Conservation (phyloP, 148 eudicot species). For the Arctostaphylos glauca region DNA sequence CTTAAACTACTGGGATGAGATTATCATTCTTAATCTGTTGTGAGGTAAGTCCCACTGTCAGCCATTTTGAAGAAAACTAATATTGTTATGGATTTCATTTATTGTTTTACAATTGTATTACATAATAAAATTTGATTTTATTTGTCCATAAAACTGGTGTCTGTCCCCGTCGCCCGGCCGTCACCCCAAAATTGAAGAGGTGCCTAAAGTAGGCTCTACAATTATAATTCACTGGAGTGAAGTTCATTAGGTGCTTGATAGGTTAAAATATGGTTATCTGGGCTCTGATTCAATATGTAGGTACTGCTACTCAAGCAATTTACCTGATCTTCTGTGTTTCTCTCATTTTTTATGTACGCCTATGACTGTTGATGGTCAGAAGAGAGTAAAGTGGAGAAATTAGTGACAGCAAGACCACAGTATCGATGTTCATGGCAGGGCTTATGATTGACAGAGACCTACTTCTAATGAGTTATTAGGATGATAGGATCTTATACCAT, state of each 20-base stretch:
- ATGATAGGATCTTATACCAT: background rate
- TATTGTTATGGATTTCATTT: background rate
- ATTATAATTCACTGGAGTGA: background rate
- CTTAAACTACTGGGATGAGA: background rate
- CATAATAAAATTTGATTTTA: background rate
- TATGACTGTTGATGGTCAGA: conserved; percentile 2
- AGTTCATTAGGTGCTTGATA: background rate
- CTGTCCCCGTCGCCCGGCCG: too few species aligned
- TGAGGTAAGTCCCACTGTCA: background rate
- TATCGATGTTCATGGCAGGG: background rate
- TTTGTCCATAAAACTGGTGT: background rate
- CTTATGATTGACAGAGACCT: background rate
- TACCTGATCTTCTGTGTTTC: background rate
- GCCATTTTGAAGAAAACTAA: background rate
- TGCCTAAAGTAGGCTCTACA: background rate
- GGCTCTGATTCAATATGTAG: background rate
- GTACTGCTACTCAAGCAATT: background rate
- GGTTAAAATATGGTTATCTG: background rate
- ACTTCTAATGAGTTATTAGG: background rate
- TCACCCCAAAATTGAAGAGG: background rate
- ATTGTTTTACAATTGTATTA: background rate
- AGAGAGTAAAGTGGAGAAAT: background rate
- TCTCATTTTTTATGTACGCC: background rate
- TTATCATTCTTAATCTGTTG: background rate
- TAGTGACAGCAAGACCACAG: background rate